phyloP scores from a whole-genome alignment of 257 asterid genomes.

The Fraxinus quadrangulata region DNA sequence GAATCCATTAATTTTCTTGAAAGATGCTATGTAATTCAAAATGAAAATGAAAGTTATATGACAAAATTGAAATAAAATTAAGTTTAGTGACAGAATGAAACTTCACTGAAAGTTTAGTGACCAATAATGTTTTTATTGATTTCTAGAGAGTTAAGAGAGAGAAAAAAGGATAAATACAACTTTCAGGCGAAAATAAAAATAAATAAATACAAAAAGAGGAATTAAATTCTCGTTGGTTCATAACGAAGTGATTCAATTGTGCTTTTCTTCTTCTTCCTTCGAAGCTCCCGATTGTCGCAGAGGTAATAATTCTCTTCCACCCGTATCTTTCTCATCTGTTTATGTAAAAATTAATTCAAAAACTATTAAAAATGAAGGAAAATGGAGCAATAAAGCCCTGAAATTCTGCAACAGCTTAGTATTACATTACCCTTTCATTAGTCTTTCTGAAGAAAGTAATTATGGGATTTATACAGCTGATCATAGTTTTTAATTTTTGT shows the following conservation, averaged over 20 bases:
- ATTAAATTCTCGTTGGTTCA: neutral
- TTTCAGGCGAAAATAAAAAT: neutral
- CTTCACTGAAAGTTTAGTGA: neutral
- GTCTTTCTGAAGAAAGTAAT: neutral
- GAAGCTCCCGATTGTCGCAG: slow-evolving; percentile 11
- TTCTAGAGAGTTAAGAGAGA: neutral
- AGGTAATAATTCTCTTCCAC: slow-evolving; percentile 25
- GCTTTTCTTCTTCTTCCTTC: slow-evolving; percentile 14
- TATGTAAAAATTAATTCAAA: neutral
- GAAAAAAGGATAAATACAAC: neutral
- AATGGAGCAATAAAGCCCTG: neutral
- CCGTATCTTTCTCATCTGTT: neutral
- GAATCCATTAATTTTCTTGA: too few species aligned
- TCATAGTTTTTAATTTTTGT: neutral
- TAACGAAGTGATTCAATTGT: neutral
- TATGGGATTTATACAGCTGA: slow-evolving; percentile 2
- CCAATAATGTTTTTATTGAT: neutral
- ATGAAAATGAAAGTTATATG: neutral
- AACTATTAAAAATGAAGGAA: neutral
- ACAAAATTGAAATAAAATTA: neutral
- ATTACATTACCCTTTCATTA: neutral
- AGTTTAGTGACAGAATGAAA: neutral
- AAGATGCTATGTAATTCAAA: too few species aligned
- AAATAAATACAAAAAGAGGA: neutral
- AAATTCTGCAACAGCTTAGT: neutral